These are phyloP conservation scores for Phytopythium chamaehyphon DNA, from an alignment of 352 stramenopile genomes.

Conservation along the genomic window DNA sequence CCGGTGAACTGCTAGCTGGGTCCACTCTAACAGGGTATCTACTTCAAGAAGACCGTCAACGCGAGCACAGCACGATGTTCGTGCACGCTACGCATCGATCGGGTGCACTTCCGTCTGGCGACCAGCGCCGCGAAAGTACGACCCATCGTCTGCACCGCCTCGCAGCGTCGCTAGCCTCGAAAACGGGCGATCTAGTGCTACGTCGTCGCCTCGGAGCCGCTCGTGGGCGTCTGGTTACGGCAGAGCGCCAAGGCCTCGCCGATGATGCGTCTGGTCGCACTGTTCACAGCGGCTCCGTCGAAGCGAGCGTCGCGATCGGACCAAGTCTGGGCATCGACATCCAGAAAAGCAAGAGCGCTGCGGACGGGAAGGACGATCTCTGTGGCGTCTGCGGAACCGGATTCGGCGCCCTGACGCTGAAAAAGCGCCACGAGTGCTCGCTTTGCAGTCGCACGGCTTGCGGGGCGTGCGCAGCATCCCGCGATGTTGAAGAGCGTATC, in stretches of 20 bases:
- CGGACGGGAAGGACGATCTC: not conserved
- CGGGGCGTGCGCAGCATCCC: constrained; percentile 2
- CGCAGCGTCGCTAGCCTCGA: constrained; percentile 6
- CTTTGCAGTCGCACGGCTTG: constrained; percentile 5
- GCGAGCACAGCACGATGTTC: constrained; percentile 13
- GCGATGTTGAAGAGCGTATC: constrained; percentile 10
- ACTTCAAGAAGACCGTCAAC: constrained; percentile 14
- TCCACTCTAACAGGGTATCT: constrained; percentile 14
- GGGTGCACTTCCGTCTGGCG: not conserved
- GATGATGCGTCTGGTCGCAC: no score
- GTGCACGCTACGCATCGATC: constrained; percentile 13
- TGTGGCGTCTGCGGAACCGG: constrained; percentile 8
- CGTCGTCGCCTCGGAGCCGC: constrained; percentile 13
- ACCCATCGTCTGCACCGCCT: constrained; percentile 11
- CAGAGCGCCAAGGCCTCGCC: not conserved
- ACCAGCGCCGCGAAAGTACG: constrained; percentile 4
- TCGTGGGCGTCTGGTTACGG: not conserved
- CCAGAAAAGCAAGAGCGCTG: not conserved
- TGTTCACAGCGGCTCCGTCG: not conserved
- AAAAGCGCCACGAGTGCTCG: constrained; percentile 9
- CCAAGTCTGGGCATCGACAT: no score
- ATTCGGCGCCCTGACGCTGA: constrained; percentile 9
- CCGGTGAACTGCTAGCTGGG: not conserved
- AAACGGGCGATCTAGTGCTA: constrained; percentile 13
- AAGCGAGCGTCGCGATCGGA: not conserved